These are phyloP conservation scores for Diaporthe sp. DNA, from an alignment of 2,329 filamentous ascomycete species.

Conservation along the genomic window DNA sequence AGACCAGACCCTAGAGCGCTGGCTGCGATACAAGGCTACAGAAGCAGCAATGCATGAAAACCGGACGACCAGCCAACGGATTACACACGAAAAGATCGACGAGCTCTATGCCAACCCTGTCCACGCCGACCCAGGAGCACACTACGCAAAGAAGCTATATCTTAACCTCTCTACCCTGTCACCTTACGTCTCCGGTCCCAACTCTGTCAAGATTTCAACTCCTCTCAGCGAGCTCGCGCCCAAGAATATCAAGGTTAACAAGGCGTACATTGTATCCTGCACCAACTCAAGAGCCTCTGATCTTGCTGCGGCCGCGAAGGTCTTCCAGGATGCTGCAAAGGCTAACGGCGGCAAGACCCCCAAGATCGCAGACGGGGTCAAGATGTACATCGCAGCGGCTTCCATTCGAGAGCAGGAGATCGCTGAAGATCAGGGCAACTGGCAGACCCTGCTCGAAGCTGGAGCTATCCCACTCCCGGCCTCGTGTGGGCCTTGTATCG, in stretches of 20 bases:
- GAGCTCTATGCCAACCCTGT: slow-evolving; percentile 76
- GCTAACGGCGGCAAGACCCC: slow-evolving; percentile 66
- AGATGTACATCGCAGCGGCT: slow-evolving; percentile 92
- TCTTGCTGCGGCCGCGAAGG: slow-evolving; percentile 82
- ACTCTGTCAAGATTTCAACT: slow-evolving; percentile 89
- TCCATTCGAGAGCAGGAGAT: slow-evolving; percentile 81
- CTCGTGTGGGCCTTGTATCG: slow-evolving; percentile 87
- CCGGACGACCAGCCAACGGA: slow-evolving; percentile 65
- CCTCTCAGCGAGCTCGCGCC: slow-evolving; percentile 80
- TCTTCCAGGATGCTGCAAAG: slow-evolving; percentile 84
- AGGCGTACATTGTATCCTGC: slow-evolving; percentile 97
- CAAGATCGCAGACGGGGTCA: slow-evolving; percentile 80
- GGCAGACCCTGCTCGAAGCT: slow-evolving; percentile 83
- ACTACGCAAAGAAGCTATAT: slow-evolving; percentile 86
- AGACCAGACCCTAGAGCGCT: slow-evolving; percentile 77
- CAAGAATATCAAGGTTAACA: slow-evolving; percentile 82
- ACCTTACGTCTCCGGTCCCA: slow-evolving; percentile 88
- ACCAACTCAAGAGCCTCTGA: slow-evolving; percentile 89
- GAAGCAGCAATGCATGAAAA: slow-evolving; percentile 70
- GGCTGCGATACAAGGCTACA: slow-evolving; percentile 84
- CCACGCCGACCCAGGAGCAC: slow-evolving; percentile 79
- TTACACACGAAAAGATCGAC: slow-evolving; percentile 81
- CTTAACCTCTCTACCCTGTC: slow-evolving; percentile 86
- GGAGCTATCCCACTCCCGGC: slow-evolving; percentile 77
- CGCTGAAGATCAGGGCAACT: slow-evolving; percentile 86